Conservation (phyloP, 371 early-diverging fungal genomes). For the Mycotypha africana region DNA sequence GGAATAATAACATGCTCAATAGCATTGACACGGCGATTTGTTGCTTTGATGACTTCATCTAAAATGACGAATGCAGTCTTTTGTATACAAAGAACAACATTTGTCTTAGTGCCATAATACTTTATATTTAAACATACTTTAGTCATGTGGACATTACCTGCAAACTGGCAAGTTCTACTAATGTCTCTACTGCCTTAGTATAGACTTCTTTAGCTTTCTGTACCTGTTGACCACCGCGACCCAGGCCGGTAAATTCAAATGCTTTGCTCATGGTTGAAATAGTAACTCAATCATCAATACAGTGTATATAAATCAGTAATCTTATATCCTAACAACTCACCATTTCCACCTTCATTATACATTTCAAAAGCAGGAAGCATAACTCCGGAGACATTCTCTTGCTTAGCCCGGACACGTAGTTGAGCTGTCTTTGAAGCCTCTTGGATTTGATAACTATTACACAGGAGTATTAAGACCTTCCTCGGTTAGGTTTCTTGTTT, state of each 20-base stretch:
- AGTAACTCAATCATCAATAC: not conserved
- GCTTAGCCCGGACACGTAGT: slow-evolving; percentile 84
- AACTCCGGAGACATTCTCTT: slow-evolving; percentile 97
- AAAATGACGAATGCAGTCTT: slow-evolving; percentile 79
- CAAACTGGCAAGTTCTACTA: slow-evolving; percentile 95
- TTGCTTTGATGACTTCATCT: slow-evolving; percentile 98
- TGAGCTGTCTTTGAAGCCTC: slow-evolving; percentile 91
- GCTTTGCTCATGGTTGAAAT: slow-evolving; percentile 30
- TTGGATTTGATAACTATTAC: slow-evolving; percentile 87
- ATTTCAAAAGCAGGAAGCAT: slow-evolving; percentile 92
- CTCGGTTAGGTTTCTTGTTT: no score
- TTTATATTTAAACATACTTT: no score
- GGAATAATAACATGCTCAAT: slow-evolving; percentile 99
- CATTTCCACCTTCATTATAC: slow-evolving; percentile 80
- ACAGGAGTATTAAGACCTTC: no score
- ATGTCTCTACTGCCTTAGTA: slow-evolving; percentile 85
- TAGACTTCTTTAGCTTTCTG: slow-evolving; percentile 94
- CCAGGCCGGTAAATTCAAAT: slow-evolving; percentile 96
- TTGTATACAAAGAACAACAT: not conserved
- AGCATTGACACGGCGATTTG: slow-evolving; percentile 99
- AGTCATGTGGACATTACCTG: slow-evolving; percentile 82
- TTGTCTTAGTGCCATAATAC: not conserved
- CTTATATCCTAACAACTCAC: slow-evolving; percentile 39
- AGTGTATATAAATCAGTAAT: not conserved
- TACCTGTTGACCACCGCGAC: slow-evolving; percentile 97